A percentile compares a stretch with the other conserved stretches of the same genome.
Evolutionary conservation across 2,329 filamentous ascomycete genomes (phyloP).

Genomic region (Tolypocladium ovalisporum): DNA sequence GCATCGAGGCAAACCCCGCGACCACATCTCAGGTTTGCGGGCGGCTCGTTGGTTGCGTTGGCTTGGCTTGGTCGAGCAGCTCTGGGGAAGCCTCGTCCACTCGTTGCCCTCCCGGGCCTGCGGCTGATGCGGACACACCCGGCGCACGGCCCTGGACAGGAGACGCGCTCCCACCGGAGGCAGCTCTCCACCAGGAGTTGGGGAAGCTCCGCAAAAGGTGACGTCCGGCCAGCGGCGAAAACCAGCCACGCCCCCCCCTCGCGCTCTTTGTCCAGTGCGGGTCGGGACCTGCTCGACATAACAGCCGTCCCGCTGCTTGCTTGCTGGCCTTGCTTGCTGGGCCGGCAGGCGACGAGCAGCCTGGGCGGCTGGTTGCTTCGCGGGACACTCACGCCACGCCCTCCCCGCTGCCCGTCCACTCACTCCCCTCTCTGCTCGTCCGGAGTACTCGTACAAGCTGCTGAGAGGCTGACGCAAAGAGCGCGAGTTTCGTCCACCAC

Average conservation of each 20-base stretch:
- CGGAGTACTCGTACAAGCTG: neutral
- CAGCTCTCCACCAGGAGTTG: neutral
- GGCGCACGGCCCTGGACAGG: neutral
- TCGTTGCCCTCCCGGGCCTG: neutral
- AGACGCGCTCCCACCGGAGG: neutral
- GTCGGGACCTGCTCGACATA: neutral
- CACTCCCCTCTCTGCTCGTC: neutral
- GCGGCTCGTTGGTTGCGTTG: neutral
- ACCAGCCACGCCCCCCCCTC: neutral
- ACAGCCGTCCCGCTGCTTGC: neutral
- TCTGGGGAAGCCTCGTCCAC: neutral
- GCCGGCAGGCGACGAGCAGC: neutral
- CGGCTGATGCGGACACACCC: neutral
- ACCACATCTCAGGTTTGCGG: neutral
- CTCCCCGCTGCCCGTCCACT: neutral
- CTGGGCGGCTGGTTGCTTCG: neutral
- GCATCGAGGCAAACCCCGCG: neutral
- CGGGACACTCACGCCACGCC: neutral
- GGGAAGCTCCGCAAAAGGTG: neutral
- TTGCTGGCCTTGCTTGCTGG: neutral
- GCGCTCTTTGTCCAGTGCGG: neutral
- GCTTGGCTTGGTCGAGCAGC: too few relatives aligned
- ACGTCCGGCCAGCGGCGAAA: neutral
- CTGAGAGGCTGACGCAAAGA: constrained; percentile 1
- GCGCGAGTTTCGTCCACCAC: neutral